phyloP scores from a whole-genome alignment of 495 filamentous ascomycete genomes.

The Penicillium psychrofluorescens region DNA sequence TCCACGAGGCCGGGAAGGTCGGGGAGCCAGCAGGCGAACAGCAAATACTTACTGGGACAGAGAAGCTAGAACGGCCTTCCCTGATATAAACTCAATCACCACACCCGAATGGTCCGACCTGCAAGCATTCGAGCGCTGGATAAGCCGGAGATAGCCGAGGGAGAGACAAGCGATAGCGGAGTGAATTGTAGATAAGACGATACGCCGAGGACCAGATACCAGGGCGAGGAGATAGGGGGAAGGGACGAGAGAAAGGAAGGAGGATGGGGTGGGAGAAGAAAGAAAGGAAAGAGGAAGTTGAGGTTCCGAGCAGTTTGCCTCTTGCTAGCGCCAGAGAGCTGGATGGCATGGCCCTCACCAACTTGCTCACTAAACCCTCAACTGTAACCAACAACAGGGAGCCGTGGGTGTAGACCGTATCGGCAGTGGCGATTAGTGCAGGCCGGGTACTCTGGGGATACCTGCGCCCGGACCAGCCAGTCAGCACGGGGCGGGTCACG shows the following conservation, averaged over 20 bases:
- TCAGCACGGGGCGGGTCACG: neutral
- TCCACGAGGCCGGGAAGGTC: too few species aligned
- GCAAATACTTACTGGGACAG: too few species aligned
- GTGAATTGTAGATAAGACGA: constrained; percentile 24
- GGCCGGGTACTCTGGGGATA: constrained; percentile 5
- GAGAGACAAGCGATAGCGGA: constrained; percentile 8
- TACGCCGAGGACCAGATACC: neutral
- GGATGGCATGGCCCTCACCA: too few species aligned
- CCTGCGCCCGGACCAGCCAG: neutral
- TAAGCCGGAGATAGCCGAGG: constrained; percentile 34
- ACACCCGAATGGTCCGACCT: too few species aligned
- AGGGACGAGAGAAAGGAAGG: constrained; percentile 1
- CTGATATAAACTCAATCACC: too few species aligned
- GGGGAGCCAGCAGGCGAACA: too few species aligned
- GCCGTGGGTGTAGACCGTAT: constrained; percentile 5
- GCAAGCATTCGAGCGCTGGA: constrained; percentile 7
- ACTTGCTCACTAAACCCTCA: too few species aligned
- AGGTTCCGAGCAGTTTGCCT: neutral
- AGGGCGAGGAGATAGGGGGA: constrained; percentile 1
- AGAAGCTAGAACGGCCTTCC: too few species aligned
- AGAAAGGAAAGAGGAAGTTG: constrained; percentile 6
- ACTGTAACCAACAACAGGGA: too few species aligned
- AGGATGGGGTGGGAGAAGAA: constrained; percentile 6
- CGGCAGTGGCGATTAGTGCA: constrained; percentile 11
- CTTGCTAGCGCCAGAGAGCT: neutral